Evolutionary conservation across 2,329 filamentous ascomycete genomes (phyloP).

Genomic region (Penicillium brasilianum): DNA sequence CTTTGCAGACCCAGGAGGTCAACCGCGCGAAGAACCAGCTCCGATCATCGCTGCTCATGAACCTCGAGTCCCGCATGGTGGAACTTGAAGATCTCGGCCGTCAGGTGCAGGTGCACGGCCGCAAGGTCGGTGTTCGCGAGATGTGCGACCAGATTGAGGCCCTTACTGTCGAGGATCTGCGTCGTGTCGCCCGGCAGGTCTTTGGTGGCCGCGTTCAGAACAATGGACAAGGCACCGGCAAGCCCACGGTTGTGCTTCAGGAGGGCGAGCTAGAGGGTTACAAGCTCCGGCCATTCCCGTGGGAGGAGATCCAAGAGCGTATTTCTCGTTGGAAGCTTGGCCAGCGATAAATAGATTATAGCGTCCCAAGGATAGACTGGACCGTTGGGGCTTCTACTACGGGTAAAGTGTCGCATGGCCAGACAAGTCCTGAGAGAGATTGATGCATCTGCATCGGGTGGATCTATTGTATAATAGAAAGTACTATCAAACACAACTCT

Average conservation of each 20-base stretch:
- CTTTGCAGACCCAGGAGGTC: conserved; percentile 77
- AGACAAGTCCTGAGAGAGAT: neutral
- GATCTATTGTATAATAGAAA: conserved; percentile 23
- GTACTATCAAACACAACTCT: conserved; percentile 18
- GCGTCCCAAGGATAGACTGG: neutral
- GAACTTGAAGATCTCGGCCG: conserved; percentile 94
- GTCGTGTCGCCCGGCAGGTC: conserved; percentile 78
- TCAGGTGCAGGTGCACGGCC: conserved; percentile 95
- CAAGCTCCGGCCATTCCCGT: conserved; percentile 70
- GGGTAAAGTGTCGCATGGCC: conserved; percentile 9
- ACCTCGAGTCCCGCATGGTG: conserved; percentile 95
- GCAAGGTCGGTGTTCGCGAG: conserved; percentile 86
- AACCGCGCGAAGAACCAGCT: conserved; percentile 96
- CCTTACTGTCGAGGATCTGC: conserved; percentile 78
- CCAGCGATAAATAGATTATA: conserved; percentile 52
- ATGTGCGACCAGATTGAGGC: conserved; percentile 89
- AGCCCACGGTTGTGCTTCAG: conserved; percentile 92
- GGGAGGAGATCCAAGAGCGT: conserved; percentile 87
- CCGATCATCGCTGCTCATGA: conserved; percentile 89
- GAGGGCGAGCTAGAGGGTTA: conserved; percentile 79
- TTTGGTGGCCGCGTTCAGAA: conserved; percentile 79
- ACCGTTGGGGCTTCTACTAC: neutral
- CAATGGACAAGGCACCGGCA: conserved; percentile 76
- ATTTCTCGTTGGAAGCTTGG: conserved; percentile 86
- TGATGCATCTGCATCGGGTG: conserved; percentile 9